These are phyloP conservation scores for Penicillium olsonii DNA, from an alignment of 2,329 filamentous ascomycete species.

Conservation along the genomic window DNA sequence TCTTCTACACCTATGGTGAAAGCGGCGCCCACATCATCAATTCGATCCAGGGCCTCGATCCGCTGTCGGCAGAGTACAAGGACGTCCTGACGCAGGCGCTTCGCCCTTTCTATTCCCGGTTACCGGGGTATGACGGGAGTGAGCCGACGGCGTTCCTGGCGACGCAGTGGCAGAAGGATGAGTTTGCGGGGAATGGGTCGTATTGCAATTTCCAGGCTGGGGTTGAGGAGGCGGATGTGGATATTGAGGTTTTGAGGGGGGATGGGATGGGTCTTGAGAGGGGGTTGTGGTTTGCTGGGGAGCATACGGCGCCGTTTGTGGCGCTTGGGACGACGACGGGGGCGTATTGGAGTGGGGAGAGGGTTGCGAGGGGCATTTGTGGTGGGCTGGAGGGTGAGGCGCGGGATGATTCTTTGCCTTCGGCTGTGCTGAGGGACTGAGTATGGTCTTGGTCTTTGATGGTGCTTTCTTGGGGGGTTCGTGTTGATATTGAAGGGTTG, in stretches of 20 bases:
- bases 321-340: constrained; percentile 86
- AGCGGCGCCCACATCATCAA: constrained; percentile 44
- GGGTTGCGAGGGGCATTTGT: constrained; percentile 62
- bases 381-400: constrained; percentile 27
- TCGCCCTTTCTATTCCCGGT: constrained; percentile 71
- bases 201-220: constrained; percentile 86
- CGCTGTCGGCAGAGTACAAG: constrained; percentile 52
- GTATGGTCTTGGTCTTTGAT: neutral
- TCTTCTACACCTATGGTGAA: constrained; percentile 67
- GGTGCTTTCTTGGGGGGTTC: neutral
- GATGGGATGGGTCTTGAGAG: constrained; percentile 53
- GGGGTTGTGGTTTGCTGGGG: constrained; percentile 82
- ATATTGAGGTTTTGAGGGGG: constrained; percentile 65
- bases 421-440: constrained; percentile 8
- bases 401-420: constrained; percentile 38
- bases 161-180: constrained; percentile 77
- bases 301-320: constrained; percentile 88
- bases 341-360: constrained; percentile 88
- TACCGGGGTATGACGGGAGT: constrained; percentile 68
- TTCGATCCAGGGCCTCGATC: constrained; percentile 29
- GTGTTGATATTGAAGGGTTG: no score
- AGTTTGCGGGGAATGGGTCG: constrained; percentile 76
- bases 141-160: constrained; percentile 64
- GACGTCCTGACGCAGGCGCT: constrained; percentile 67
- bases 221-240: constrained; percentile 66